Base-by-base conservation (phyloP, 1,139 yeast species). In the Pichia cactophila region DNA sequence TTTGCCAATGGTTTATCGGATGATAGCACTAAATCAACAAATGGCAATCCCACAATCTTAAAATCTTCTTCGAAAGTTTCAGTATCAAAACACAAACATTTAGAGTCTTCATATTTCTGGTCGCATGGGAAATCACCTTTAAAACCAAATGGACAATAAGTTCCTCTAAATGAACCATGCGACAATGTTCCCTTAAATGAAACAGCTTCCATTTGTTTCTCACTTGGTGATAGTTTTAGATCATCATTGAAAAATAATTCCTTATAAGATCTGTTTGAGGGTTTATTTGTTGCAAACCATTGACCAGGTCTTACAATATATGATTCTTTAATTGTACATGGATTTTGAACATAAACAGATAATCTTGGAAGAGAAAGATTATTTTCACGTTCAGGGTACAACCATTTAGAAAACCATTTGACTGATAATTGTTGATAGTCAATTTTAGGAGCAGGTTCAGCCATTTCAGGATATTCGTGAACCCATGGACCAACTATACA, bases 401-500 rank as follows among this genome's bases (percentile, higher is more conserved):
- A 58, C 56, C 68, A 68, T 51, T 69, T 69, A 35, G 56, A 54
- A 56, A 69, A 71, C 75, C 74, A 71, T 31, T 61, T 55, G 28
- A 66, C 56, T 1, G 72, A 68, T 33, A 70, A 46, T 50, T 71
- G 73, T 40, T 69, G 70, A 50, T 66, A 71, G 4, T 73, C 74
- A 52, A 71, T 67, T 47, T 64, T 66, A 36, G 75, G 74, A 20
- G 64, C 63, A 3, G 74, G 74, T 35, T 68, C 69, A 0, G 74
- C 74, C 58, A 71, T 68, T 54, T 71, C 74, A 5, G 74, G 75
- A 56, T 62, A 71, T 54, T 71, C 74, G 53, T 71, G 75, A 42
- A 70, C 74, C 75, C 74, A 71, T 9, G 74, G 74, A 26, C 74
- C 74, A 54, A 71, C 64, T 17, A 71, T 50, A 38, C 66, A 67